Base-by-base conservation (phyloP, 345 rosid genomes). In the Camelina sativa region DNA sequence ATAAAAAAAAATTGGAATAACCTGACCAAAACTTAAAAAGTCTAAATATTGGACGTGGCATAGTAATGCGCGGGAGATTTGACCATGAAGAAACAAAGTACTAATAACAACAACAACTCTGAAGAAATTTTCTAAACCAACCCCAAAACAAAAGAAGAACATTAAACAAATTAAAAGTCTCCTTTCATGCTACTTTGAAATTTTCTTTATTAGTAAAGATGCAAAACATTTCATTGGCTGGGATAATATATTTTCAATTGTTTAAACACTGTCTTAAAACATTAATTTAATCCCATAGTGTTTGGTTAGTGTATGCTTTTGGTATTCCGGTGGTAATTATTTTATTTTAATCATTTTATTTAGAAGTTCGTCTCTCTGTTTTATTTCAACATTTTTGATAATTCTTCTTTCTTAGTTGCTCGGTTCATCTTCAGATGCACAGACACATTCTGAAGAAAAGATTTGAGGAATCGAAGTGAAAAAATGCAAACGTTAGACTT, bases 401-500 rank as follows among this genome's bases (percentile, higher is more conserved):
- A 5, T 11, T 54, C 12, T 43, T 48, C 15, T 11, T 17, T 17
- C 17, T 17, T 17, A 17, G 17, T 17, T n/a, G 50, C 25, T 61
- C 50, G 37, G 59, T 37, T 16, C 17, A 16, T 46, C 19, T 12
- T 7, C 30, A 16, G 22, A 59, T 69, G 73, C 63, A 40, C 22
- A 43, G 8, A 28, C 3, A 47, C 20, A 47, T 47, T 47, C 4
- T 47, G 32, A 40, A 51, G 35, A 62, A 62, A 30, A 10, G 20
- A 1, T 11, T 55, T 35, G 41, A 46, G 20, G 41, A 11, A 37
- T 44, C 35, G 62, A 76, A 35, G 69, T 58, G 54, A 62, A 70
- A 70, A 62, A 70, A 80, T 44, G 76, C 79, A 44, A 65, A 72
- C 66, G 69, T 30, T 77, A 72, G 77, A 56, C 5, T 59, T 65